Conservation (phyloP, 1,139 yeast species). For the Saccharomyces pastorianus region DNA sequence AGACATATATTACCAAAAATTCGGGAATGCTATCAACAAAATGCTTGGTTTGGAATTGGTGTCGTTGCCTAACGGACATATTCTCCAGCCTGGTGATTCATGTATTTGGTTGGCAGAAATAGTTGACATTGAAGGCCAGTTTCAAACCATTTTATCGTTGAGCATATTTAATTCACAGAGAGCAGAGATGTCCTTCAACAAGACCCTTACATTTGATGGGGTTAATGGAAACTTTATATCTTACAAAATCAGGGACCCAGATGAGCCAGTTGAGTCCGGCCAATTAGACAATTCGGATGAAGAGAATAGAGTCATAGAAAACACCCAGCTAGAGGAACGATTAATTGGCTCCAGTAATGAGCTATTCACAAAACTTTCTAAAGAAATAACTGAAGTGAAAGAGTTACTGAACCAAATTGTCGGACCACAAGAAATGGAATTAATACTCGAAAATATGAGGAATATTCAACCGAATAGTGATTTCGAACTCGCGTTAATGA, state of each 20-base stretch:
- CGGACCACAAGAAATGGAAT: background rate
- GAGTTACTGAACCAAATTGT: background rate
- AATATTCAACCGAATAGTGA: background rate
- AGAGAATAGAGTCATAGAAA: background rate
- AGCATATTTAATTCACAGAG: background rate
- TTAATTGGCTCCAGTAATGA: background rate
- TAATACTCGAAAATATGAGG: background rate
- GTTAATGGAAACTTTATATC: background rate
- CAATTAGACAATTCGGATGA: background rate
- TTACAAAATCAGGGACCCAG: background rate
- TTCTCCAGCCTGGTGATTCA: slow-evolving; percentile 13
- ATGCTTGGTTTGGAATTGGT: slow-evolving; percentile 15
- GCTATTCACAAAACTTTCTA: background rate
- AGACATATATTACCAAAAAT: slow-evolving; percentile 8
- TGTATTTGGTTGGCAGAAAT: slow-evolving; percentile 22
- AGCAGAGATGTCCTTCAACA: background rate
- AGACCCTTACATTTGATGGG: background rate
- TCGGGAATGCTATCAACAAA: slow-evolving; percentile 16
- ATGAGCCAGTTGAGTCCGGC: background rate
- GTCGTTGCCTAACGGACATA: slow-evolving; percentile 13
- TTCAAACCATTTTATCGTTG: slow-evolving; percentile 1
- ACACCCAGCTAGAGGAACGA: background rate
- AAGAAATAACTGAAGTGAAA: background rate
- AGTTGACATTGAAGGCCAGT: slow-evolving; percentile 15
- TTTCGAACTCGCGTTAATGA: background rate